phyloP scores from a whole-genome alignment of 1,284 basidiomycete genomes.

The Microbotryum intermedium region DNA sequence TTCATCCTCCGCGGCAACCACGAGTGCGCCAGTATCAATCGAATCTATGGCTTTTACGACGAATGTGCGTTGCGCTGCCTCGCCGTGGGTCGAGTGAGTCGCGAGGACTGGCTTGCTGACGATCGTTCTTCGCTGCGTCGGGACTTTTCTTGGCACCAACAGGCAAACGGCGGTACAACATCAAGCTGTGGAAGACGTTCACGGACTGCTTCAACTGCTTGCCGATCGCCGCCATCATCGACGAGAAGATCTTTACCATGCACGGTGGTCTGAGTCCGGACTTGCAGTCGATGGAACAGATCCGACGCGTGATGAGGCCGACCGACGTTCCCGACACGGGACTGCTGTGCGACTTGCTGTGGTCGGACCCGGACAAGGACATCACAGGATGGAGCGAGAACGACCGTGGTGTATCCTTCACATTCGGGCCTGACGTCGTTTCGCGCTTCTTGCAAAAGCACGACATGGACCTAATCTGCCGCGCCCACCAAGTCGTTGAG shows the following conservation, averaged over 20 bases:
- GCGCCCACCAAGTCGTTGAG: conserved; percentile 98
- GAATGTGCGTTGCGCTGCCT: conserved; percentile 58
- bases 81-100: not conserved
- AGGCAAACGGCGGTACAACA: conserved; percentile 97
- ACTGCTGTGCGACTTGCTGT: conserved; percentile 88
- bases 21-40: conserved; percentile 88
- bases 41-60: conserved; percentile 94
- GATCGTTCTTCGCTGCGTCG: not conserved
- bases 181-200: conserved; percentile 97
- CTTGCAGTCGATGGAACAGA: conserved; percentile 99
- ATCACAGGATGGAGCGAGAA: conserved; percentile 99
- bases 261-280: conserved; percentile 90
- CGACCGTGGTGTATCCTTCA: conserved; percentile 94
- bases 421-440: conserved; percentile 97
- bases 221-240: conserved; percentile 91
- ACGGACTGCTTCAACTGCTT: conserved; percentile 95
- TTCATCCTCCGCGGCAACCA: conserved; percentile 92
- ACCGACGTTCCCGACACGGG: conserved; percentile 98
- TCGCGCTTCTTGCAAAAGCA: conserved; percentile 97
- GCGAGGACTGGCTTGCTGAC: not conserved
- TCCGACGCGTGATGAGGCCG: conserved; percentile 96
- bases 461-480: conserved; percentile 98
- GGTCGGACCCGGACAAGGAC: conserved; percentile 99
- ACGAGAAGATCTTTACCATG: conserved; percentile 88
- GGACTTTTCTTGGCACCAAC: conserved; percentile 15